These are phyloP conservation scores for Fusarium haematococcum DNA, from an alignment of 2,329 filamentous ascomycete genomes.

Conservation along the genomic window DNA sequence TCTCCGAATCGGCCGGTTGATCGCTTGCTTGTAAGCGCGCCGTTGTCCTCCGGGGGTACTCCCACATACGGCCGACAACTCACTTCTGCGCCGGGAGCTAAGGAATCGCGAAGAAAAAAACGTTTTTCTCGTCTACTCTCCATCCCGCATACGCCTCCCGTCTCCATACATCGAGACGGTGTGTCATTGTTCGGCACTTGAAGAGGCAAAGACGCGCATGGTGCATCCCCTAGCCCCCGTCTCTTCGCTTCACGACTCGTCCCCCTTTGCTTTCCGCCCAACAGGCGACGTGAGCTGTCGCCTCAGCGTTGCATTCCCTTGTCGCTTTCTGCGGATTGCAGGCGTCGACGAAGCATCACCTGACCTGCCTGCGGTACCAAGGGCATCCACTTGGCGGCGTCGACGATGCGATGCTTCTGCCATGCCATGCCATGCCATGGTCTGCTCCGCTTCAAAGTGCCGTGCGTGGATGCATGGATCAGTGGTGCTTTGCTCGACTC, in stretches of 20 bases:
- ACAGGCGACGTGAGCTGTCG: not conserved
- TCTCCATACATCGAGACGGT: constrained; percentile 27
- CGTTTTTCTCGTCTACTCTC: not conserved
- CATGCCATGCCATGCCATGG: not conserved
- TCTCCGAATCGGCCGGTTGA: constrained; percentile 2
- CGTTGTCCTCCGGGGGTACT: constrained; percentile 11
- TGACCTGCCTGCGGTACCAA: constrained; percentile 27
- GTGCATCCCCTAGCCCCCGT: not conserved
- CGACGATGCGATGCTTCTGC: constrained; percentile 4
- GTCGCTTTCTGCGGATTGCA: constrained; percentile 33
- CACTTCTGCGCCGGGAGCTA: constrained; percentile 30
- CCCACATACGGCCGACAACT: constrained; percentile 22
- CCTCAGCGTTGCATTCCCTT: constrained; percentile 17
- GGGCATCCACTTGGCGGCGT: constrained; percentile 17
- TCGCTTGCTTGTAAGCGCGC: constrained; percentile 13
- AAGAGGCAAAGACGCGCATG: constrained; percentile 11
- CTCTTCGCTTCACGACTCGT: not conserved
- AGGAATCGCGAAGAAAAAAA: not conserved
- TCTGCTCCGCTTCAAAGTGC: constrained; percentile 23
- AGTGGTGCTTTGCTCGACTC: constrained; percentile 12
- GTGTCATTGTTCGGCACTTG: constrained; percentile 33
- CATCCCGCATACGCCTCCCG: constrained; percentile 17
- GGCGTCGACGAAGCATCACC: constrained; percentile 42
- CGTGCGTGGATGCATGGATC: constrained; percentile 21
- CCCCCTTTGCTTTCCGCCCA: not conserved